These are phyloP conservation scores for Tuber magnatum DNA, from an alignment of 495 filamentous ascomycete genomes.

Conservation along the genomic window DNA sequence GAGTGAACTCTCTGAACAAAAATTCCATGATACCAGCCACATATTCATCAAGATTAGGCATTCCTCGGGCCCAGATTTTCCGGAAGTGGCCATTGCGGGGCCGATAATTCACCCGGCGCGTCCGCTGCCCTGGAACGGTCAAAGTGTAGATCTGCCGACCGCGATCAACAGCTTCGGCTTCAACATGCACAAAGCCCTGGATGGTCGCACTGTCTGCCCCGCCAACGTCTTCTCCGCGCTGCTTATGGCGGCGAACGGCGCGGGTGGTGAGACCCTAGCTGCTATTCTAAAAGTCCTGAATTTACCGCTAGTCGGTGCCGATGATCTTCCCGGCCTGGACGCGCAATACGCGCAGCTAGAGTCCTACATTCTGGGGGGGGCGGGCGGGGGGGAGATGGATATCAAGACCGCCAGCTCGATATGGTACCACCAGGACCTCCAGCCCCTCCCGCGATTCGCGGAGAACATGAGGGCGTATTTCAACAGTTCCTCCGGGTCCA, in stretches of 20 bases:
- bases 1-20: neutral
- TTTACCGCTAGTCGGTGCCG: neutral
- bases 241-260: neutral
- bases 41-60: constrained; percentile 3
- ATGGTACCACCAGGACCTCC: neutral
- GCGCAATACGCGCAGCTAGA: neutral
- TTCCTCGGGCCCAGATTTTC: neutral
- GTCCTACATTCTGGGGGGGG: neutral
- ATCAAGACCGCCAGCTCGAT: constrained; percentile 1
- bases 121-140: neutral
- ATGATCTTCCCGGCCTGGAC: neutral
- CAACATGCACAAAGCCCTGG: neutral
- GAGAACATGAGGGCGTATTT: neutral
- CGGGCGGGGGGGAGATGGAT: neutral
- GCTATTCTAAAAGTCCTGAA: neutral
- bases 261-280: neutral
- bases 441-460: neutral
- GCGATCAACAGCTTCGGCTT: constrained; percentile 6
- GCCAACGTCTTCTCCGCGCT: constrained; percentile 1
- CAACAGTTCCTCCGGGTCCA: neutral
- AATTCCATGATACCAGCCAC: constrained; percentile 2
- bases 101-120: neutral
- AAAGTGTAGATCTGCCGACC: neutral
- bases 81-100: neutral
- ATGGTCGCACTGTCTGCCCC: neutral